These are phyloP conservation scores for Saturnispora bothae DNA, from an alignment of 805 yeast genomes.

Conservation along the genomic window DNA sequence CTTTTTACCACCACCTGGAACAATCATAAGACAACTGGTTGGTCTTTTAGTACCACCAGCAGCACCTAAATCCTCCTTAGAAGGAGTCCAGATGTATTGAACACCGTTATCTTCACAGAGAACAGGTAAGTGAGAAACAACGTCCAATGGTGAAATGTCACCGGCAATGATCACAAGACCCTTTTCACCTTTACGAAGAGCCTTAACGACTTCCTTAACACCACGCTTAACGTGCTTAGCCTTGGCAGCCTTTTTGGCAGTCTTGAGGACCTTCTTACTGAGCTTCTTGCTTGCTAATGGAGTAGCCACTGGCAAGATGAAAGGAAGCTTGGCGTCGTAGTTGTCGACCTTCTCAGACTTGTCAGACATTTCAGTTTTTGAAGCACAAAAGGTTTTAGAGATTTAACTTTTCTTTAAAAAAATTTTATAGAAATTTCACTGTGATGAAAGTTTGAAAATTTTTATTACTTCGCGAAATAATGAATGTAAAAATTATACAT, in stretches of 20 bases:
- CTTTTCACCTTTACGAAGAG: conserved; percentile 95
- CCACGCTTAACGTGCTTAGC: conserved; percentile 98
- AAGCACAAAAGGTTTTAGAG: not conserved
- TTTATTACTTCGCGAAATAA: too few relatives aligned
- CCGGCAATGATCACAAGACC: conserved; percentile 96
- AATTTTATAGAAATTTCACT: too few relatives aligned
- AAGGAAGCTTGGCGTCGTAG: conserved; percentile 87
- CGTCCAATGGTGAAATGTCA: conserved; percentile 96
- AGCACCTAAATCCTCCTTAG: conserved; percentile 95
- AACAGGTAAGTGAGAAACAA: conserved; percentile 93
- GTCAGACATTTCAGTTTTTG: conserved; percentile 6
- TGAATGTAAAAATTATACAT: too few relatives aligned
- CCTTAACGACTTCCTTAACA: conserved; percentile 97
- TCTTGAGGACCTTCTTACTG: conserved; percentile 89
- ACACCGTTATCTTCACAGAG: conserved; percentile 90
- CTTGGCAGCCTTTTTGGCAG: conserved; percentile 95
- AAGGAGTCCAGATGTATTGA: conserved; percentile 89
- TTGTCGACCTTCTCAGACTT: conserved; percentile 28
- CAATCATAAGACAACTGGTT: conserved; percentile 93
- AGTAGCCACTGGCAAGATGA: conserved; percentile 81
- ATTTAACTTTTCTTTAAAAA: too few relatives aligned
- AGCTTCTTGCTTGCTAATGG: conserved; percentile 94
- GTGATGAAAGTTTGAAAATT: not conserved
- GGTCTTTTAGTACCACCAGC: conserved; percentile 99
- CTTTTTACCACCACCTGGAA: conserved; percentile 87